Evolutionary conservation across 768 basidiomycete species (phyloP), one percentile per base, ranked within the genome.

Genomic region (Lentinus brumalis): DNA sequence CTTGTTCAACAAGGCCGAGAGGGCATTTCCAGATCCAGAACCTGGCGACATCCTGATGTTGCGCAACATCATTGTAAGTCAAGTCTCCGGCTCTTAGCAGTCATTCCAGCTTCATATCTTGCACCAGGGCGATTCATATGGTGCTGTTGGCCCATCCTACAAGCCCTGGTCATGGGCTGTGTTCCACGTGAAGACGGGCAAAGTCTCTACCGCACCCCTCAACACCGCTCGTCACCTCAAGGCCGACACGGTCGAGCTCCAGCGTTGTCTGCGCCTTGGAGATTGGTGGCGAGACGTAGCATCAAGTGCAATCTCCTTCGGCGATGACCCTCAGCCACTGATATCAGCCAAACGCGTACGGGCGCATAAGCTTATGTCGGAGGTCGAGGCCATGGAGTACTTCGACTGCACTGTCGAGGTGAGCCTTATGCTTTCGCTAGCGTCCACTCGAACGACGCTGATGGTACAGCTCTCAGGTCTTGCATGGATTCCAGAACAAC

Each of bases 101-200:
- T 50, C 6, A 15, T 10, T 30, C 32, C 15, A 32, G 16, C 44
- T 58, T 41, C 7, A 10, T 30, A 31, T 29, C 44, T 10, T 30
- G 40, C 31, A 16, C 15, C 16, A 84, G 83, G 63, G 76, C n/a
- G 57, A 63, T 29, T 46, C 76, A 1, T 1, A 71, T 3, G 72
- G 68, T n/a, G 82, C 79, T 16, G 71, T 75, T 0, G 86, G 66
- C 12, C 54, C 84, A 2, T 83, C 82, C 54, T 45, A 71, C 30
- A 76, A 82, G 64, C 78, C 71, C 60, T 68, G 86, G 54, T 74
- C 75, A 35, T 89, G 87, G 87, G 82, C 82, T 4, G 75, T 84
- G 32, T 88, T 81, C 53, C 78, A 81, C 39, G 74, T 78, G 1
- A 64, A 66, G 16, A 71, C 67, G 1, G 76, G 78, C 26, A 70